These are phyloP conservation scores for Acacia concinna DNA, from an alignment of 331 rosid species.

Conservation along the genomic window DNA sequence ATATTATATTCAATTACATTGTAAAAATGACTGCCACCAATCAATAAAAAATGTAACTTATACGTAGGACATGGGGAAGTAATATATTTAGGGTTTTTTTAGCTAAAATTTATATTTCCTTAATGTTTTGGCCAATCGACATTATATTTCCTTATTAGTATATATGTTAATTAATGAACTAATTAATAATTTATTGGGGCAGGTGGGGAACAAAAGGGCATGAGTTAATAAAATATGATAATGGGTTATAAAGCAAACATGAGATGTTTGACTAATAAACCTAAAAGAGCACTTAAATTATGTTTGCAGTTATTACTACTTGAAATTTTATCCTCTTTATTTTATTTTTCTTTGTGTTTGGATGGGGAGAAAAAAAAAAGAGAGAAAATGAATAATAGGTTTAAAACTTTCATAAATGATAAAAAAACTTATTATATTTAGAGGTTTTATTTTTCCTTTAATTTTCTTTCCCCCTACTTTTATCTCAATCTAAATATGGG, in stretches of 20 bases:
- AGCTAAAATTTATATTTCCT: not conserved
- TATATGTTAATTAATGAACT: not conserved
- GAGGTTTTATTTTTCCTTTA: too few relatives aligned
- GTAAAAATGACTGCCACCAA: too few relatives aligned
- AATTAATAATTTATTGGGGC: constrained; percentile 11
- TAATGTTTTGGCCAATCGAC: too few relatives aligned
- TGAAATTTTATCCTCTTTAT: not conserved
- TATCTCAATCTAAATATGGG: too few relatives aligned
- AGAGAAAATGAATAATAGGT: too few relatives aligned
- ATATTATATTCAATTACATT: too few relatives aligned
- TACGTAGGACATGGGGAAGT: too few relatives aligned
- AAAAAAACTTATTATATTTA: too few relatives aligned
- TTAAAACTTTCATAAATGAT: too few relatives aligned
- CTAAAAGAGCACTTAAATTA: not conserved
- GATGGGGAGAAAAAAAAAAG: too few relatives aligned
- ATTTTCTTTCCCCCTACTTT: too few relatives aligned
- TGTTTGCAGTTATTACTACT: not conserved
- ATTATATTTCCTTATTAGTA: not conserved
- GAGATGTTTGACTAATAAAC: constrained; percentile 3
- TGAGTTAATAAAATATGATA: not conserved
- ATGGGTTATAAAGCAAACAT: not conserved
- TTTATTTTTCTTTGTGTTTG: not conserved
- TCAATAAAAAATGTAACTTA: too few relatives aligned
- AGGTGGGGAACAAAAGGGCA: constrained; percentile 7
- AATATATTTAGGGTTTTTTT: not conserved